phyloP scores from a whole-genome alignment of 2,329 filamentous ascomycete species.

The Talaromyces sp. region DNA sequence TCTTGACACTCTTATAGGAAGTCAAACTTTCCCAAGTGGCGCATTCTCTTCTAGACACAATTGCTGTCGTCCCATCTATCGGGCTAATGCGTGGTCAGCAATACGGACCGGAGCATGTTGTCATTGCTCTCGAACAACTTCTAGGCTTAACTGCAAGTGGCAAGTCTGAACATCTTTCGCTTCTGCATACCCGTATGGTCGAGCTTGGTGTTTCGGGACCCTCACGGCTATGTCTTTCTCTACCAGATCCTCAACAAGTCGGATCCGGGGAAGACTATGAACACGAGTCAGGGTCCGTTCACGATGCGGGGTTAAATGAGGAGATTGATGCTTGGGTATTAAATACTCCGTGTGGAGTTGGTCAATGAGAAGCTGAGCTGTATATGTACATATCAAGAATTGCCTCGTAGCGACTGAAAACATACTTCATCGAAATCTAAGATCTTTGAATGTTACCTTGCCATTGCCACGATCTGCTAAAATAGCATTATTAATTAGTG shows the following conservation, averaged over 20 bases:
- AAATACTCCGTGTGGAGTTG: neutral
- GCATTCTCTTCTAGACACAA: constrained; percentile 15
- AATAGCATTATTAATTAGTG: neutral
- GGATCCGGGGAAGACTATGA: neutral
- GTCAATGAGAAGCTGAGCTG: neutral
- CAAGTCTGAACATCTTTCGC: constrained; percentile 8
- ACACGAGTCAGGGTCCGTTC: neutral
- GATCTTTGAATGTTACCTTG: neutral
- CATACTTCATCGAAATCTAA: neutral
- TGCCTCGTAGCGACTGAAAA: neutral
- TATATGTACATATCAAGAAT: neutral
- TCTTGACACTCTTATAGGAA: constrained; percentile 1
- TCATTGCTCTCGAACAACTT: constrained; percentile 7
- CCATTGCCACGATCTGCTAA: neutral
- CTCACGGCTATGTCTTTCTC: neutral
- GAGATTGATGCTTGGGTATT: neutral
- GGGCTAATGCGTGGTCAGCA: constrained; percentile 10
- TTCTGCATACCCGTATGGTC: constrained; percentile 2
- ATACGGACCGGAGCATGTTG: constrained; percentile 9
- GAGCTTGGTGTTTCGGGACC: constrained; percentile 1
- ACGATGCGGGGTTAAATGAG: neutral
- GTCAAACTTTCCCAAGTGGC: constrained; percentile 14
- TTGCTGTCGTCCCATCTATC: constrained; percentile 13
- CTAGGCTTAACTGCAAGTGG: neutral
- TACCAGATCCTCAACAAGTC: neutral